Percentiles rank a stretch among this genome's conserved stretches.
Evolutionary conservation across 495 filamentous ascomycete species (phyloP).

Genomic region (Cenococcum geophilum): DNA sequence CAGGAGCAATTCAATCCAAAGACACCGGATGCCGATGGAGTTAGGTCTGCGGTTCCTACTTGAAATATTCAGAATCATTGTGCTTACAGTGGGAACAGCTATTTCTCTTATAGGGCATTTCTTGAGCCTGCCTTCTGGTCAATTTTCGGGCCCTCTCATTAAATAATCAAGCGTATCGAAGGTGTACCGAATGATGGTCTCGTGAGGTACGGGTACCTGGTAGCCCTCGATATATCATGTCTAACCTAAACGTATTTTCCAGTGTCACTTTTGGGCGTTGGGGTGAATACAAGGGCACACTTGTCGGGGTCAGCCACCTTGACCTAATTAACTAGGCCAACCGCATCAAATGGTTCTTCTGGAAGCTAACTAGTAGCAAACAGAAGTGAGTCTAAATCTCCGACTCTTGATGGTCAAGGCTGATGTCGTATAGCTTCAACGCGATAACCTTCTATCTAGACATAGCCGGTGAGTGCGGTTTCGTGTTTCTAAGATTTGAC

Average conservation of each 20-base stretch:
- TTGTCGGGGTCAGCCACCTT: conserved; percentile 81
- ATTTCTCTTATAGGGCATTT: conserved; percentile 87
- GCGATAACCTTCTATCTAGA: conserved; percentile 92
- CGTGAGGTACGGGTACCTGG: conserved; percentile 44
- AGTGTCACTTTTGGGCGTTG: conserved; percentile 79
- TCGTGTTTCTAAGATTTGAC: not conserved
- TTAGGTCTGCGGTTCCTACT: conserved; percentile 45
- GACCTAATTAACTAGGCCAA: conserved; percentile 98
- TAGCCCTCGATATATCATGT: not conserved
- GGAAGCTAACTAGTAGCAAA: conserved; percentile 60
- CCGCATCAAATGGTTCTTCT: conserved; percentile 63
- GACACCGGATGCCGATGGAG: conserved; percentile 64
- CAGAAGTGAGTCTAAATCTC: conserved; percentile 51
- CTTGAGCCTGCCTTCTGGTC: conserved; percentile 61
- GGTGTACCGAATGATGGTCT: conserved; percentile 82
- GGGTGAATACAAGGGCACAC: conserved; percentile 89
- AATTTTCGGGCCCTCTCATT: conserved; percentile 67
- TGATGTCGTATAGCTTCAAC: conserved; percentile 64
- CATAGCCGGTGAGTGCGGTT: conserved; percentile 58
- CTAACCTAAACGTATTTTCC: not conserved
- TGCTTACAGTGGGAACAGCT: conserved; percentile 40
- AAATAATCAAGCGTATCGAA: conserved; percentile 62
- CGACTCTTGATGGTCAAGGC: conserved; percentile 8
- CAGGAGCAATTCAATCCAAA: conserved; percentile 70
- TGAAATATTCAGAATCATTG: not conserved